Conservation (phyloP, 1,139 yeast species). For the Candida neerlandica region DNA sequence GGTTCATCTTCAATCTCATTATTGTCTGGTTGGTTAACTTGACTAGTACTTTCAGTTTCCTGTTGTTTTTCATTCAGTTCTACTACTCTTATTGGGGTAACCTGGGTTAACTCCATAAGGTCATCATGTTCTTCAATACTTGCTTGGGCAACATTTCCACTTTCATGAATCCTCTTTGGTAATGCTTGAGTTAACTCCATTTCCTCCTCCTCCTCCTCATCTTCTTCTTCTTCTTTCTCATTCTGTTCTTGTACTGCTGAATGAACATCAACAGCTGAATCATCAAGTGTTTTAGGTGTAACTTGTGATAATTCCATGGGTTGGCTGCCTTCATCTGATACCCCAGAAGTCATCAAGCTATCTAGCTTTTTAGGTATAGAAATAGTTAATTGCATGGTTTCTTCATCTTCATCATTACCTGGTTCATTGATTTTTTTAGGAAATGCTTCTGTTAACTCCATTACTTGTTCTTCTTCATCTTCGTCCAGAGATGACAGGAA, state of each 20-base stretch:
- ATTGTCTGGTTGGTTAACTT: neutral
- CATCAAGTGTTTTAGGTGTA: conserved; percentile 1
- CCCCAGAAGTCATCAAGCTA: neutral
- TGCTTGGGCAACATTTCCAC: too few relatives aligned
- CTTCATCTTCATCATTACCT: neutral
- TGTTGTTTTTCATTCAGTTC: neutral
- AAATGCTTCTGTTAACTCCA: conserved; percentile 20
- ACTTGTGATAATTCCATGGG: conserved; percentile 21
- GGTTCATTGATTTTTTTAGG: neutral
- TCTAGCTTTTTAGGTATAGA: neutral
- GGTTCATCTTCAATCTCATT: neutral
- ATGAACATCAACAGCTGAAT: neutral
- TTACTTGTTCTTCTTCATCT: conserved; percentile 10
- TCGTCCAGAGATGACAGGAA: neutral
- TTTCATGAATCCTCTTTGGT: neutral
- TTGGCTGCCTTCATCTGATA: neutral
- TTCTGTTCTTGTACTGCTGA: neutral
- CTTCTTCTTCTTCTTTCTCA: neutral
- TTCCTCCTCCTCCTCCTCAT: too few relatives aligned
- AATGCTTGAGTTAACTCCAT: conserved; percentile 5
- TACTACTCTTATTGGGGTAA: neutral
- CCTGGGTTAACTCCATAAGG: conserved; percentile 8
- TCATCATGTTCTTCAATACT: too few relatives aligned
- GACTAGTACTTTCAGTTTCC: neutral
- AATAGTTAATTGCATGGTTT: conserved; percentile 8